Conservation (phyloP, 148 eudicot species). For the Arbutus unedo region DNA sequence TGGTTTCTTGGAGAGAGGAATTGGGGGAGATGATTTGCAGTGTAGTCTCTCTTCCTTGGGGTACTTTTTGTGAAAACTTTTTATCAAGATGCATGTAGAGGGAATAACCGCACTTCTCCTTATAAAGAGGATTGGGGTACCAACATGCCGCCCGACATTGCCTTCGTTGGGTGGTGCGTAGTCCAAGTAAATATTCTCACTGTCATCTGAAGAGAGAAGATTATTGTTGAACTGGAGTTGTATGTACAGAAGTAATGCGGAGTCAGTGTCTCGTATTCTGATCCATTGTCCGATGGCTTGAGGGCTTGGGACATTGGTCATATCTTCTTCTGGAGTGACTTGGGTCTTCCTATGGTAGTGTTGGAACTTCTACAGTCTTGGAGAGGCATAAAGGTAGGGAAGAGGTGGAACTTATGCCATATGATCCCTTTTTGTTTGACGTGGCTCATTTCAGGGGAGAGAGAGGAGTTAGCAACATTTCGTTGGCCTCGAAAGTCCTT, state of each 20-base stretch:
- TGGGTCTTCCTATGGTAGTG: neutral
- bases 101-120: neutral
- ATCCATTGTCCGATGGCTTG: neutral
- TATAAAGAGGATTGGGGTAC: neutral
- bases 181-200: neutral
- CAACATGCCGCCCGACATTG: neutral
- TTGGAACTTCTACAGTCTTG: conserved; percentile 5
- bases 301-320: neutral
- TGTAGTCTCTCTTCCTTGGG: neutral
- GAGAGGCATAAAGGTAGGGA: neutral
- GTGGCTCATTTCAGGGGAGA: neutral
- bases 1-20: neutral
- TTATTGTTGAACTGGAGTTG: neutral
- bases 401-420: neutral
- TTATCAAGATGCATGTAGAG: neutral
- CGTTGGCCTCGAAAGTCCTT: neutral
- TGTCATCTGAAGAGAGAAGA: neutral
- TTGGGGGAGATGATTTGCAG: neutral
- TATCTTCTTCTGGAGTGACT: neutral
- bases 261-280: neutral
- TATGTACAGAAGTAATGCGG: neutral
- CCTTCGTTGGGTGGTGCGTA: neutral
- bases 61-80: neutral
- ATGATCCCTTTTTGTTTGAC: neutral
- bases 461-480: neutral